A percentile compares a stretch with the other conserved stretches of the same genome.
Conservation (phyloP, 2,329 filamentous ascomycete species). For the Podosphaera xanthii region DNA sequence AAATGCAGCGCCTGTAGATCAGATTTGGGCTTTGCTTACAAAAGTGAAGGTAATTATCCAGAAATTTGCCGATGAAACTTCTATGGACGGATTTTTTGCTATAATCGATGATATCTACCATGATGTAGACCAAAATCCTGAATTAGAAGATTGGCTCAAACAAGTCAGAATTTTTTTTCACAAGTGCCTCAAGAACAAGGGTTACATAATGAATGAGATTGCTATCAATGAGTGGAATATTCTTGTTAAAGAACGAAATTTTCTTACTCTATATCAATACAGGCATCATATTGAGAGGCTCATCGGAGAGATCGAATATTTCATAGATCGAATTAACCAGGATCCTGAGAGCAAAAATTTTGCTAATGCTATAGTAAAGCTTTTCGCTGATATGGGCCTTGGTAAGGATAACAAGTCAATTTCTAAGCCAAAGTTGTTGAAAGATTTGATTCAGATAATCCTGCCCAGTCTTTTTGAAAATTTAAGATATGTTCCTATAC, state of each 20-base stretch:
- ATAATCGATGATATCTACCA: slow-evolving; percentile 68
- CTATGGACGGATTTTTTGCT: slow-evolving; percentile 63
- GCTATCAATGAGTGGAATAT: slow-evolving; percentile 64
- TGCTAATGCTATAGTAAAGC: slow-evolving; percentile 48
- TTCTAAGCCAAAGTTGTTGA: slow-evolving; percentile 85
- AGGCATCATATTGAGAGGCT: slow-evolving; percentile 65
- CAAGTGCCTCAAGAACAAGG: slow-evolving; percentile 67
- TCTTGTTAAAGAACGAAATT: slow-evolving; percentile 67
- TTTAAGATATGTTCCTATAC: slow-evolving; percentile 73
- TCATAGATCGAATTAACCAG: slow-evolving; percentile 70
- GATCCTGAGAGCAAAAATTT: slow-evolving; percentile 76
- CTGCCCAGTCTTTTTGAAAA: slow-evolving; percentile 64
- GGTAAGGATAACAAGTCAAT: slow-evolving; percentile 61
- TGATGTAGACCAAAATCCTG: slow-evolving; percentile 66
- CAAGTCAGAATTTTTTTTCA: slow-evolving; percentile 55
- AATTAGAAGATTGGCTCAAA: slow-evolving; percentile 80
- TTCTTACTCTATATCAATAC: slow-evolving; percentile 75
- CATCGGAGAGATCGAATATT: slow-evolving; percentile 72
- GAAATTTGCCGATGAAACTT: slow-evolving; percentile 88
- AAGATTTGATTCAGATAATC: slow-evolving; percentile 72
- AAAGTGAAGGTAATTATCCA: slow-evolving; percentile 53
- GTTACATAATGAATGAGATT: slow-evolving; percentile 66
- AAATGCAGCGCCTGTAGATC: not conserved
- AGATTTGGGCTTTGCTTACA: slow-evolving; percentile 9
- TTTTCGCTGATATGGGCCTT: slow-evolving; percentile 78